Evolutionary conservation across 164 flowering plant genomes (phyloP).

Genomic region (Macadamia tetraphylla): DNA sequence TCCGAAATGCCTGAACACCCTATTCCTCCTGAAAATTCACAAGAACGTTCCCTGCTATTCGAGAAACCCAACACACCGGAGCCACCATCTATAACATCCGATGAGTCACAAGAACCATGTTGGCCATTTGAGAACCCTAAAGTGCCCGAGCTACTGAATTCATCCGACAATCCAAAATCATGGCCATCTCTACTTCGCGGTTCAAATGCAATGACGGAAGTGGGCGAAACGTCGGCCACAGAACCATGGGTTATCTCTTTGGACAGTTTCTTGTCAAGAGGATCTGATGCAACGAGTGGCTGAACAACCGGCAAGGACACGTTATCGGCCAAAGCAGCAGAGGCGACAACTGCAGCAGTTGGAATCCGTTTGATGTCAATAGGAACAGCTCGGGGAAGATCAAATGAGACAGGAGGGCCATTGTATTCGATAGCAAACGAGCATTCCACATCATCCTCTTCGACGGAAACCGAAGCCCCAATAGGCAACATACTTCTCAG

Average conservation of each 20-base stretch:
- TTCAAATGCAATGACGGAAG: constrained; percentile 19
- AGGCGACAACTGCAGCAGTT: constrained; percentile 39
- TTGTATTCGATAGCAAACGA: constrained; percentile 72
- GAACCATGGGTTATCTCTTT: constrained; percentile 19
- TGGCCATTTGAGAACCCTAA: constrained; percentile 11
- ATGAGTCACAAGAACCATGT: constrained; percentile 17
- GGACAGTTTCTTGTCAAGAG: constrained; percentile 9
- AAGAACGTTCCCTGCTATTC: constrained; percentile 11
- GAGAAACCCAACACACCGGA: constrained; percentile 21
- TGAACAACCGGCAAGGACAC: constrained; percentile 57
- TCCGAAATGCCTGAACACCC: not conserved
- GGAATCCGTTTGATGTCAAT: constrained; percentile 55
- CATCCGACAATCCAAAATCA: constrained; percentile 38
- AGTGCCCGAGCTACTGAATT: constrained; percentile 10
- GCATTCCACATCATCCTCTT: constrained; percentile 39
- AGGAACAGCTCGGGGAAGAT: constrained; percentile 56
- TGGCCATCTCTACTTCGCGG: constrained; percentile 7
- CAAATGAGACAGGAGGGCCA: constrained; percentile 60
- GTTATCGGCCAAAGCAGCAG: constrained; percentile 21
- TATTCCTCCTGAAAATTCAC: constrained; percentile 2
- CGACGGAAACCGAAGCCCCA: constrained; percentile 23
- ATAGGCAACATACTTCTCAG: constrained; percentile 39
- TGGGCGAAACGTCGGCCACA: constrained; percentile 15
- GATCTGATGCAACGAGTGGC: constrained; percentile 36
- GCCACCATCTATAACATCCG: constrained; percentile 11